Evolutionary conservation across 345 rosid species (phyloP).

Genomic region (Fremontodendron californicum): DNA sequence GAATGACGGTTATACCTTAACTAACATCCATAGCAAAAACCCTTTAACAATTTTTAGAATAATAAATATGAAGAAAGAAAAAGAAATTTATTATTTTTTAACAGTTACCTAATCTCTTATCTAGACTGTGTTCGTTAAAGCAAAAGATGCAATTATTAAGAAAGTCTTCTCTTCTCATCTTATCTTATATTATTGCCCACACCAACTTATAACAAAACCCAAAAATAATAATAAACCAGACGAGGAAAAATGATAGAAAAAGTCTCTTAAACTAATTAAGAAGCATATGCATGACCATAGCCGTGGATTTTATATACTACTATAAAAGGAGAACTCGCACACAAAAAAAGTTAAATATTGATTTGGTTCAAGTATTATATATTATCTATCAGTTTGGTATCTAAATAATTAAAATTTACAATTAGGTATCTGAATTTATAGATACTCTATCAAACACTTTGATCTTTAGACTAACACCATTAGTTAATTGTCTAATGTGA

Average conservation of each 20-base stretch:
- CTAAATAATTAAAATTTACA: too few species aligned
- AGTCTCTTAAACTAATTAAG: background rate
- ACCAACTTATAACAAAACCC: background rate
- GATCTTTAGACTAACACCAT: too few species aligned
- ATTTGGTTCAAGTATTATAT: too few species aligned
- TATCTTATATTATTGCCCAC: background rate
- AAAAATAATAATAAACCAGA: background rate
- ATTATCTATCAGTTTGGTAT: too few species aligned
- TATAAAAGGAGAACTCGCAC: background rate
- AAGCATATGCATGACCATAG: background rate
- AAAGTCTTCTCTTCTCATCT: background rate
- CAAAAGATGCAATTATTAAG: background rate
- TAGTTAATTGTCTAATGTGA: too few species aligned
- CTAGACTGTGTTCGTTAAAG: background rate
- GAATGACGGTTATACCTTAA: background rate
- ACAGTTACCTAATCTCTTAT: background rate
- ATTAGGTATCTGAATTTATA: too few species aligned
- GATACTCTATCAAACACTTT: too few species aligned
- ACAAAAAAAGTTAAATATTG: background rate
- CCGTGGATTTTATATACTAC: background rate
- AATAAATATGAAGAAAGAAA: too few species aligned
- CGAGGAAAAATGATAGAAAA: background rate
- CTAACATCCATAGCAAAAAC: background rate
- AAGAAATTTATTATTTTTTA: background rate
- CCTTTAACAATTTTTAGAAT: background rate